These are phyloP conservation scores for Thalassiosira mediterranea DNA, from an alignment of 352 stramenopile genomes.

Conservation along the genomic window DNA sequence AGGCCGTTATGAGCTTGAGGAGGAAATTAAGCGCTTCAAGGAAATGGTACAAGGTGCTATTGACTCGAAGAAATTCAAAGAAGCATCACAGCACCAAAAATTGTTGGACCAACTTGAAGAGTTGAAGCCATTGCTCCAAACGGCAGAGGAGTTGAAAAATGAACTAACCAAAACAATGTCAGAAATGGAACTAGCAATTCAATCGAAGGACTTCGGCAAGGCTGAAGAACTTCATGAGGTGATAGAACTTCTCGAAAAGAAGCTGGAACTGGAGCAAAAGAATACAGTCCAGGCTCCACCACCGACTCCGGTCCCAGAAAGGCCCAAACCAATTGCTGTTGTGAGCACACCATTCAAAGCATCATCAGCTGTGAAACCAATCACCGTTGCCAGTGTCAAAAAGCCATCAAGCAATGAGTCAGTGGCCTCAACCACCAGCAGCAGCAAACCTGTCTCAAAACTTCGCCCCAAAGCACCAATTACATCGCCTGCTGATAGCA, in stretches of 20 bases:
- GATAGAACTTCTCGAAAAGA: slow-evolving; percentile 65
- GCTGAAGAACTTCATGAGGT: slow-evolving; percentile 71
- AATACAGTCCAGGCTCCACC: slow-evolving; percentile 18
- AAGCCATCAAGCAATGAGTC: slow-evolving; percentile 6
- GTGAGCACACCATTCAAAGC: slow-evolving; percentile 24
- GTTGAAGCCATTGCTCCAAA: slow-evolving; percentile 64
- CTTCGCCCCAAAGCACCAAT: slow-evolving; percentile 87
- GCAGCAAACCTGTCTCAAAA: slow-evolving; percentile 58
- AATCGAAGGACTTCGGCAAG: slow-evolving; percentile 76
- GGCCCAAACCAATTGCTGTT: slow-evolving; percentile 13
- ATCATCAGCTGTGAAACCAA: slow-evolving; percentile 8
- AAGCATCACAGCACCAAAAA: slow-evolving; percentile 68
- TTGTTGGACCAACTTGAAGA: slow-evolving; percentile 71
- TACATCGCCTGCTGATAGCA: slow-evolving; percentile 86
- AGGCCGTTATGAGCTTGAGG: slow-evolving; percentile 63
- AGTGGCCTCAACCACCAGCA: slow-evolving; percentile 5
- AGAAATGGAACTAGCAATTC: slow-evolving; percentile 70
- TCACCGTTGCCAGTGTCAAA: slow-evolving; percentile 6
- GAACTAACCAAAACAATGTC: slow-evolving; percentile 57
- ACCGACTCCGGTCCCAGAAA: not conserved
- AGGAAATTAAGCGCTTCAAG: slow-evolving; percentile 58
- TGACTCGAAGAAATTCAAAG: slow-evolving; percentile 73
- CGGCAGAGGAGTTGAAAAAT: slow-evolving; percentile 53
- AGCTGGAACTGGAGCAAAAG: slow-evolving; percentile 61
- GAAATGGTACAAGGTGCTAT: slow-evolving; percentile 48